phyloP scores from a whole-genome alignment of 2,329 filamentous ascomycete genomes.

The Westerdykella ornata region DNA sequence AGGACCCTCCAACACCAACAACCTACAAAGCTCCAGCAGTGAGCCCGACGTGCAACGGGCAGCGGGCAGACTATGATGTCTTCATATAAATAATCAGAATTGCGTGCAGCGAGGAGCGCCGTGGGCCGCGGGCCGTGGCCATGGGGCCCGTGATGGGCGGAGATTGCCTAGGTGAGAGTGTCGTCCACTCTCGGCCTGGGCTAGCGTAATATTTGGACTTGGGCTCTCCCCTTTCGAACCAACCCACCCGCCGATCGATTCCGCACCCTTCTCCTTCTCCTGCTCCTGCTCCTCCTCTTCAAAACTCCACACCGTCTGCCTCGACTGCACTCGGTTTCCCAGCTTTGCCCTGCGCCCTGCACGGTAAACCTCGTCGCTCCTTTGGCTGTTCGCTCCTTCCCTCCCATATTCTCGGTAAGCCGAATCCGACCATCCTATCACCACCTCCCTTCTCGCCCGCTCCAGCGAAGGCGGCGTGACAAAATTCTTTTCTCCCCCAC shows the following conservation, averaged over 20 bases:
- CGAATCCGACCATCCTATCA: constrained; percentile 12
- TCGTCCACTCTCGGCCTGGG: constrained; percentile 22
- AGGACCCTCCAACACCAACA: too few relatives aligned
- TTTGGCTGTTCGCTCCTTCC: constrained; percentile 12
- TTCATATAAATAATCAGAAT: constrained; percentile 15
- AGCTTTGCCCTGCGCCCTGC: constrained; percentile 10
- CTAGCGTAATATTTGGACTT: constrained; percentile 21
- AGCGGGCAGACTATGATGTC: too few relatives aligned
- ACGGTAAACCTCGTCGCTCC: constrained; percentile 20
- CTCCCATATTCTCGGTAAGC: constrained; percentile 27
- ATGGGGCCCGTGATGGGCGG: constrained; percentile 9
- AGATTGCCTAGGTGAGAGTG: constrained; percentile 14
- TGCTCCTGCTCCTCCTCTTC: background rate
- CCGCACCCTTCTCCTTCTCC: constrained; percentile 2
- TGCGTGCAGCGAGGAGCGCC: constrained; percentile 25
- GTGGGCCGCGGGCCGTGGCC: constrained; percentile 4
- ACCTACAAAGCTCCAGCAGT: too few relatives aligned
- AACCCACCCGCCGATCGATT: constrained; percentile 2
- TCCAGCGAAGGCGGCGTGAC: constrained; percentile 18
- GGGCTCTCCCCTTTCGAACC: constrained; percentile 24
- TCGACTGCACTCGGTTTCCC: constrained; percentile 5
- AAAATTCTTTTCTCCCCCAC: constrained; percentile 32
- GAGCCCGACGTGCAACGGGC: too few relatives aligned
- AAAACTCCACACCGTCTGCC: constrained; percentile 17
- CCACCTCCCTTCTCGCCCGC: constrained; percentile 18